Percentiles rank a stretch among this genome's conserved stretches.
Evolutionary conservation across 805 yeast genomes (phyloP).

Genomic region (Candida sonorensis): DNA sequence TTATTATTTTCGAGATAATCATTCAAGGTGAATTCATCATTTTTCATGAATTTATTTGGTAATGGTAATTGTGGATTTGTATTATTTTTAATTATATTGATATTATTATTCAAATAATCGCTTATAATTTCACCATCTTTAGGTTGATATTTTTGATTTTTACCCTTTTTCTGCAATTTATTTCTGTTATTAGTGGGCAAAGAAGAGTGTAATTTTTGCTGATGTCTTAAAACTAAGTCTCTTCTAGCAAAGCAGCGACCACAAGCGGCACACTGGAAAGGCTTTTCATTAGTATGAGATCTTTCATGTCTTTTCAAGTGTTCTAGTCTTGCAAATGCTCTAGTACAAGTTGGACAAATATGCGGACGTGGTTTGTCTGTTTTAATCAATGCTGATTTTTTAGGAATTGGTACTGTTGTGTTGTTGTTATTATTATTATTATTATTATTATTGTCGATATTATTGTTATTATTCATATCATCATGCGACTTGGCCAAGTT

Average conservation of each 20-base stretch:
- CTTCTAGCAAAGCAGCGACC: slow-evolving; percentile 94
- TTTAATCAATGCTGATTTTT: slow-evolving; percentile 74
- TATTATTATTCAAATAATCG: slow-evolving; percentile 39
- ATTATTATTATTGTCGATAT: no score
- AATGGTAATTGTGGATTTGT: slow-evolving; percentile 45
- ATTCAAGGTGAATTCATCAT: no score
- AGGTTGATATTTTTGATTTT: slow-evolving; percentile 11
- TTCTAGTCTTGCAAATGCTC: slow-evolving; percentile 93
- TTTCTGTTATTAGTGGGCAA: slow-evolving; percentile 33
- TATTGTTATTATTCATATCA: no score
- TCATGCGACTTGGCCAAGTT: no score
- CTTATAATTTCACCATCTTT: slow-evolving; percentile 28
- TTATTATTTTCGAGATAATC: no score
- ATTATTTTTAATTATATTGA: slow-evolving; percentile 45
- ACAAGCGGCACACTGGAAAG: slow-evolving; percentile 93
- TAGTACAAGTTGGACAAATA: slow-evolving; percentile 80
- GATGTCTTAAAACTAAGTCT: slow-evolving; percentile 83
- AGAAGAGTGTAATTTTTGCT: slow-evolving; percentile 78
- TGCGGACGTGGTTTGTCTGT: slow-evolving; percentile 95
- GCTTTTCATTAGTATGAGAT: slow-evolving; percentile 93
- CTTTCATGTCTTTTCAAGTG: slow-evolving; percentile 92
- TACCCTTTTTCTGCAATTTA: slow-evolving; percentile 28
- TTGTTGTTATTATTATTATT: neutral
- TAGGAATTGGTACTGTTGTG: slow-evolving; percentile 60
- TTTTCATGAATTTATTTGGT: slow-evolving; percentile 14